These are phyloP conservation scores for Lasiodiplodia sp. DNA, from an alignment of 2,329 filamentous ascomycete genomes.

Conservation along the genomic window DNA sequence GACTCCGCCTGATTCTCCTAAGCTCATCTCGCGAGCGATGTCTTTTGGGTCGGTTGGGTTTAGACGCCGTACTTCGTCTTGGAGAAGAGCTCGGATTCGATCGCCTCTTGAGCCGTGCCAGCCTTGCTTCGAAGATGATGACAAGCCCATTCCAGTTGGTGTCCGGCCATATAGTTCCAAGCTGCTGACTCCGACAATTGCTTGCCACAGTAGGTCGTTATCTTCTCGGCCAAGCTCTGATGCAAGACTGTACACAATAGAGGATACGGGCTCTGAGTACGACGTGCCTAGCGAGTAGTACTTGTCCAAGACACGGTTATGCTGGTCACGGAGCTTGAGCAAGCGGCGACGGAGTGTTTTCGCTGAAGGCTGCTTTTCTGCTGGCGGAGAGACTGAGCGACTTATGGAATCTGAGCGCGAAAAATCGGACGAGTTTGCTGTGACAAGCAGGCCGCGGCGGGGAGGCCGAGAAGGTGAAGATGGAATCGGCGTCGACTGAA, in stretches of 20 bases:
- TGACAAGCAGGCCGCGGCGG: conserved; percentile 64
- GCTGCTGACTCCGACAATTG: conserved; percentile 93
- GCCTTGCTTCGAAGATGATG: conserved; percentile 64
- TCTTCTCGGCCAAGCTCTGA: conserved; percentile 96
- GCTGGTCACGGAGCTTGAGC: conserved; percentile 75
- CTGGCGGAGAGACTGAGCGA: conserved; percentile 44
- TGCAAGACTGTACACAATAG: conserved; percentile 91
- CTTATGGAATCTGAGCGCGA: conserved; percentile 49
- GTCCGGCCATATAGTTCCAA: conserved; percentile 90
- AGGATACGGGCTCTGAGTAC: conserved; percentile 93
- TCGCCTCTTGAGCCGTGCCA: conserved; percentile 86
- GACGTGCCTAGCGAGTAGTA: conserved; percentile 91
- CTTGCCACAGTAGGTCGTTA: conserved; percentile 93
- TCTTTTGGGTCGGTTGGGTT: conserved; percentile 77
- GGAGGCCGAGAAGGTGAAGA: conserved; percentile 70
- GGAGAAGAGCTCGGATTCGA: conserved; percentile 81
- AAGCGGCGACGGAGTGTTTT: conserved; percentile 75
- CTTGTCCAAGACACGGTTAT: conserved; percentile 76
- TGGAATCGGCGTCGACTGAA: conserved; percentile 70
- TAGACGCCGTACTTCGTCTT: conserved; percentile 91
- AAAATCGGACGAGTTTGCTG: conserved; percentile 48
- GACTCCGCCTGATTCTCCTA: conserved; percentile 75
- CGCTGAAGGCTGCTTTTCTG: conserved; percentile 69
- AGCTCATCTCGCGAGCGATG: conserved; percentile 65
- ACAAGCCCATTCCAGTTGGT: conserved; percentile 75